Percentiles rank a stretch among this genome's conserved stretches.
phyloP scores from a whole-genome alignment of 2,329 filamentous ascomycete species.

The Stagonosporopsis tanaceti region DNA sequence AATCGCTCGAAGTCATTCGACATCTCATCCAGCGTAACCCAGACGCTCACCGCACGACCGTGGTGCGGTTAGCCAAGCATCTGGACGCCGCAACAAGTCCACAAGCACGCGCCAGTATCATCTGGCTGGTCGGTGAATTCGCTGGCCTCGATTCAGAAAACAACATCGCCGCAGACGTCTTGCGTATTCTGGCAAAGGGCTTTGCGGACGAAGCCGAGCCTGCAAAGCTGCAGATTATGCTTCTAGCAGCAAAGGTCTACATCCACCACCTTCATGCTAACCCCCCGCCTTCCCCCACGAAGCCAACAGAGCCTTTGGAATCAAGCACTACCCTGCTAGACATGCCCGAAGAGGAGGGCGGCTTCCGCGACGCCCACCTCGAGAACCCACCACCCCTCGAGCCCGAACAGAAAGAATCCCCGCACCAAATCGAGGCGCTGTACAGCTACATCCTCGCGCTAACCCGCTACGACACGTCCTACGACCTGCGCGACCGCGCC shows the following conservation, averaged over 20 bases:
- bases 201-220: constrained; percentile 85
- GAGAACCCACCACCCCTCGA: constrained; percentile 22
- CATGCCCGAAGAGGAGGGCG: constrained; percentile 47
- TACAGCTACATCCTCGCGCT: constrained; percentile 88
- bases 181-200: constrained; percentile 84
- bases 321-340: constrained; percentile 34
- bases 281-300: constrained; percentile 49
- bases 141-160: constrained; percentile 79
- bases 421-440: constrained; percentile 76
- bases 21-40: constrained; percentile 95
- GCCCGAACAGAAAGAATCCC: constrained; percentile 48
- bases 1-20: constrained; percentile 92
- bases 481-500: constrained; percentile 90
- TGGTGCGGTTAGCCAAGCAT: constrained; percentile 88
- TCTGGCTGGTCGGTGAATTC: constrained; percentile 97
- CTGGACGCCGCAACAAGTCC: constrained; percentile 88
- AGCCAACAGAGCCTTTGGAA: constrained; percentile 41
- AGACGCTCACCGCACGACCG: constrained; percentile 79
- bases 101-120: constrained; percentile 89
- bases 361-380: constrained; percentile 42
- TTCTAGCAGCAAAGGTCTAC: constrained; percentile 96
- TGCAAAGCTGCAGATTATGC: constrained; percentile 88
- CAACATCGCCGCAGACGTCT: constrained; percentile 91
- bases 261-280: constrained; percentile 81
- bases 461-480: constrained; percentile 91